Evolutionary conservation across 345 rosid species (phyloP), one percentile per base, ranked within the genome.

Genomic region (Cardamine resedifolia): DNA sequence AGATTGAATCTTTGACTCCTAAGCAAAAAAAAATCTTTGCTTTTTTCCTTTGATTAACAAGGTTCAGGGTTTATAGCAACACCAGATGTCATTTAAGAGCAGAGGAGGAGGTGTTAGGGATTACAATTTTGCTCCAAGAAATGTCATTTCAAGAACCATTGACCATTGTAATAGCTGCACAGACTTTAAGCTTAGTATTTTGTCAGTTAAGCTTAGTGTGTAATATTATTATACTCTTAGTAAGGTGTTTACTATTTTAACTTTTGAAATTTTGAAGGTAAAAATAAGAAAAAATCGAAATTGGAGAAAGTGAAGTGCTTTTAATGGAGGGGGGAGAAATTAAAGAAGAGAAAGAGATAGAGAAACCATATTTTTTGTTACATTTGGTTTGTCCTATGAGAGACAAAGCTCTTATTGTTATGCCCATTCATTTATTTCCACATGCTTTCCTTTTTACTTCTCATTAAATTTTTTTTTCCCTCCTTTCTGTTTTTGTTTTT

Each of bases 341-440:
- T n/a, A 16, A 39, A 47, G 57, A 18, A 66, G 36, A 20, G 36
- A 52, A 14, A 52, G 26, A n/a, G 24, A n/a, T n/a, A 51, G 23
- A 52, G 61, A 27, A 52, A 19, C 33, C 30, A 31, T 7, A 5
- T 57, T 27, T 16, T 71, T 27, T 2, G 66, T 66, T 39, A 59
- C 68, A 58, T 74, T 59, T 74, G 68, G 62, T 74, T 59, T 58
- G 78, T 67, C 72, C 58, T 56, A 59, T 41, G 41, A 67, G 62
- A 59, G 73, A 74, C 68, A 75, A 27, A 50, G 78, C 73, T 51
- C 16, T 67, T 50, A 50, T 57, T 59, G 48, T 41, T 31, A 52
- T 59, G 68, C 39, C 73, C 78, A 67, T 75, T 75, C 74, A 68
- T 68, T 75, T 60, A 68, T 41, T 60, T 51, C 41, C 69, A 68